Percentiles rank a stretch among this genome's conserved stretches.
Conservation (phyloP, 2,329 filamentous ascomycete genomes). For the Dactylonectria estremocensis region DNA sequence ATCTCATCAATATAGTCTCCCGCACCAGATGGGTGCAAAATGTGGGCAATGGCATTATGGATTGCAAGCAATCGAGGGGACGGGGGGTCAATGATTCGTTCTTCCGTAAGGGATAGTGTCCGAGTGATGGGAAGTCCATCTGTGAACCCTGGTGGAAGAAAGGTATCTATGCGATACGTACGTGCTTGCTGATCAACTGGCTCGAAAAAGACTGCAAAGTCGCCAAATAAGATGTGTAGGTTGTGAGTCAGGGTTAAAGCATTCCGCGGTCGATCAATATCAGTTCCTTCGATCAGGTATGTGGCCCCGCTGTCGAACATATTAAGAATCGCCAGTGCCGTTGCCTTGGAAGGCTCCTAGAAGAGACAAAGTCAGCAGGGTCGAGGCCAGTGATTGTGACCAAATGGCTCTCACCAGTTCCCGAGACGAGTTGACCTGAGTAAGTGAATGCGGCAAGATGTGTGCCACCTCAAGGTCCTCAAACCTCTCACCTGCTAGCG, state of each 20-base stretch:
- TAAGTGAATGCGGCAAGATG: conserved; percentile 28
- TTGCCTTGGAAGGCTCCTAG: conserved; percentile 48
- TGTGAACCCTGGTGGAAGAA: conserved; percentile 18
- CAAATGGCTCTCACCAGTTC: conserved; percentile 17
- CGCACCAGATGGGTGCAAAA: conserved; percentile 24
- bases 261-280: conserved; percentile 59
- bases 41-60: conserved; percentile 23
- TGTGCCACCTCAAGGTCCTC: conserved; percentile 27
- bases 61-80: conserved; percentile 19
- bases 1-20: conserved; percentile 27
- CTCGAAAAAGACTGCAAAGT: conserved; percentile 44
- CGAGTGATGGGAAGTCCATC: conserved; percentile 24
- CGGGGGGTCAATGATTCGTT: conserved; percentile 22
- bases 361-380: conserved; percentile 6
- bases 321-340: conserved; percentile 56
- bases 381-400: too few relatives aligned
- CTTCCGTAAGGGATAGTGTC: conserved; percentile 24
- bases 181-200: conserved; percentile 47
- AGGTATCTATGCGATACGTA: conserved; percentile 42
- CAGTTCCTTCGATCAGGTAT: conserved; percentile 55
- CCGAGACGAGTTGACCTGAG: background rate
- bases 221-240: conserved; percentile 39
- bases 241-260: conserved; percentile 45
- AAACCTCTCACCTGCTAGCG: conserved; percentile 7
- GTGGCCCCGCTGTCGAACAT: conserved; percentile 58